These are phyloP conservation scores for Casuarina equisetifolia DNA, from an alignment of 306 rosid genomes.

Conservation along the genomic window DNA sequence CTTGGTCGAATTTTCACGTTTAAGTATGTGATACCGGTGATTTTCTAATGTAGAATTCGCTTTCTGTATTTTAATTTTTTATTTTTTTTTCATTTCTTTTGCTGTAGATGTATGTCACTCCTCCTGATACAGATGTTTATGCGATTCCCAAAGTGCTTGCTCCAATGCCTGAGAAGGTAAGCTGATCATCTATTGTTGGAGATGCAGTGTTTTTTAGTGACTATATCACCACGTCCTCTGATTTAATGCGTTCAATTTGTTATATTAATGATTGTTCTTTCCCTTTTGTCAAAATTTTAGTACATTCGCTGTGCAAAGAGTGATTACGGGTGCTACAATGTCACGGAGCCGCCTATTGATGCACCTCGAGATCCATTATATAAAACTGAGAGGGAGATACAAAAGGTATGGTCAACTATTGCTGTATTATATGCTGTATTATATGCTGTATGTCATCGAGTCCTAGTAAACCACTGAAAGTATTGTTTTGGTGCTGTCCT, in stretches of 20 bases:
- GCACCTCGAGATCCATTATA: conserved; percentile 91
- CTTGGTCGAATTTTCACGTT: neutral
- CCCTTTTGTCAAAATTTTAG: conserved; percentile 42
- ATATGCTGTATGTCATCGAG: neutral
- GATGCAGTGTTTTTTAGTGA: neutral
- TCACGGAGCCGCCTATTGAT: conserved; percentile 92
- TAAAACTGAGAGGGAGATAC: conserved; percentile 71
- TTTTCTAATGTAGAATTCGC: neutral
- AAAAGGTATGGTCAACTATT: conserved; percentile 51
- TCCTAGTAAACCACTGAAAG: neutral
- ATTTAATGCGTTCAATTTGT: conserved; percentile 2
- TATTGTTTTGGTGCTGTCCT: neutral
- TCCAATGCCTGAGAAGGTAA: conserved; percentile 92
- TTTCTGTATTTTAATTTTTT: neutral
- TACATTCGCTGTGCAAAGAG: conserved; percentile 86
- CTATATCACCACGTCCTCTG: neutral
- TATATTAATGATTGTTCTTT: conserved; percentile 6
- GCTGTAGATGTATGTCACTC: conserved; percentile 90
- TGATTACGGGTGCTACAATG: conserved; percentile 78
- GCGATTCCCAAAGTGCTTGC: conserved; percentile 86
- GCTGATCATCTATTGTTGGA: neutral
- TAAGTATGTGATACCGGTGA: neutral
- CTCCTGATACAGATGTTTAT: conserved; percentile 95
- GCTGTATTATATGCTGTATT: conserved; percentile 11
- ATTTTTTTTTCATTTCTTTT: neutral